Base-by-base conservation (phyloP, 352 stramenopile species). In the Globisporangium canariense region DNA sequence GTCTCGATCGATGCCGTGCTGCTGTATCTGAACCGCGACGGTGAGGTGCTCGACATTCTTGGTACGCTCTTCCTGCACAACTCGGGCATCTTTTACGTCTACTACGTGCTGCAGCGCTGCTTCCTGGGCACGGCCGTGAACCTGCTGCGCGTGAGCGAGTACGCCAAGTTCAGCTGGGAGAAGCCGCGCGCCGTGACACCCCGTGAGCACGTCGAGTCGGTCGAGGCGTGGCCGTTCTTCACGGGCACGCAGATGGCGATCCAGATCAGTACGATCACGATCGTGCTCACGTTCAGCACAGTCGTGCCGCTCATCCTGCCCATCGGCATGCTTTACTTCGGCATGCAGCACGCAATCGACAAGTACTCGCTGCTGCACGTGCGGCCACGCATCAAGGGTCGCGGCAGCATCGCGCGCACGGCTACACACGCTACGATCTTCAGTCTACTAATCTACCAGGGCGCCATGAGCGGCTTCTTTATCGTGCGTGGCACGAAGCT, bases 1-100 rank as follows among this genome's bases (percentile, higher is more conserved):
- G 87, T 92, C 60, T 95, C 86, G 11, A 95, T 95, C 71, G 86
- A 93, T 61, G 83, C 84, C 30, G 77, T 93, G 32, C 62, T 93
- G 45, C 69, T 93, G 46, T 92, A 95, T 62, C 73, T 95, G 22
- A 72, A 88, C 47, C 76, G 77, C 40, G 81, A 92, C 49, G 85
- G 79, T 43, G 77, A 92, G 56, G 80, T 94, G 61, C 68, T 94
- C 20, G 81, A 88, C 38, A 90, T 94, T 73, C 73, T 95, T 0
- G 86, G 86, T 14, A 91, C 85, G 45, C 76, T 95, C 20, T 95
- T 95, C 67, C 58, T 95, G 47, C 84, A 91, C 79, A 95, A 95
- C 60, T 93, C 86, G 18, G 86, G 86, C n/a, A 86, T 93, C 45
- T 95, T 95, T 64, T 95, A 93, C 74, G 83, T 93, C 58, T 89